These are phyloP conservation scores for Tuber microsphaerosporum DNA, from an alignment of 495 filamentous ascomycete species.

Conservation along the genomic window DNA sequence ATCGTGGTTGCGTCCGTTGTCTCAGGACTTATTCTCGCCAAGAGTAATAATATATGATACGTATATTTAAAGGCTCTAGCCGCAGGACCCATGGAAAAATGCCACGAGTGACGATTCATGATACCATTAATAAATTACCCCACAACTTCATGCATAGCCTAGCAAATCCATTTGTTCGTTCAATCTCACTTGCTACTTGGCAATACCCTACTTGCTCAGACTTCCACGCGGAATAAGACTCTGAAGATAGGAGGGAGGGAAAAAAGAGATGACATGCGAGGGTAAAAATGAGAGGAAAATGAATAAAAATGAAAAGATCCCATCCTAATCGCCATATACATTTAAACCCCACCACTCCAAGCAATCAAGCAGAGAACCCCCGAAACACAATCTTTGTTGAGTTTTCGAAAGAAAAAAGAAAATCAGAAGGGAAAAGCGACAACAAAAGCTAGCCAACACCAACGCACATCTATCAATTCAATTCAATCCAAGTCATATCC, in stretches of 20 bases:
- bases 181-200: neutral
- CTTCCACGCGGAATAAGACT: neutral
- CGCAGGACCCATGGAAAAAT: too few relatives aligned
- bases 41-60: too few relatives aligned
- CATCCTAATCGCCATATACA: constrained; percentile 18
- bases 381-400: neutral
- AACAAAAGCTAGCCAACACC: constrained; percentile 14
- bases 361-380: constrained; percentile 4
- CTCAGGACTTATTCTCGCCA: too few relatives aligned
- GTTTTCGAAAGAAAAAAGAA: neutral
- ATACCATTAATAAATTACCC: neutral
- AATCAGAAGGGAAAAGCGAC: constrained; percentile 6
- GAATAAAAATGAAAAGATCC: constrained; percentile 3
- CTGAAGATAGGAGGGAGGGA: neutral
- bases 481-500: constrained; percentile 4
- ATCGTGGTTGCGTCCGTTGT: too few relatives aligned
- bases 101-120: neutral
- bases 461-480: constrained; percentile 10
- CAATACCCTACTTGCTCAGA: neutral
- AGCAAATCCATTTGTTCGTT: neutral
- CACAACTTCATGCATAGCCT: neutral
- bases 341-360: constrained; percentile 11
- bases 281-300: neutral
- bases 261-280: neutral
- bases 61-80: too few relatives aligned